Evolutionary conservation across 2,329 filamentous ascomycete genomes (phyloP).

Genomic region (Akanthomyces lecanii): DNA sequence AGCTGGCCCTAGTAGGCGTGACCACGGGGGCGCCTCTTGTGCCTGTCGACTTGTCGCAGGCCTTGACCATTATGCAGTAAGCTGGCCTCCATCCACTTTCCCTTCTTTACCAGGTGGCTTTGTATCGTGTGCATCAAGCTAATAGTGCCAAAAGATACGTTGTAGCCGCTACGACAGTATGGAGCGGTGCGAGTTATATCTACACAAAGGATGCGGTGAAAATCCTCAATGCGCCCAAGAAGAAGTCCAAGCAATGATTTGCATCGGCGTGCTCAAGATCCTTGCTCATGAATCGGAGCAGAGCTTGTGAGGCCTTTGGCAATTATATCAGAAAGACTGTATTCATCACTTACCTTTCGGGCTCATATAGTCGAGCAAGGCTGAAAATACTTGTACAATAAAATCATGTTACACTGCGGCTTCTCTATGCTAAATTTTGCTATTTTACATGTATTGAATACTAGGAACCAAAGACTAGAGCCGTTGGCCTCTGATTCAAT

Average conservation of each 20-base stretch:
- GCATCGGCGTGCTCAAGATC: background rate
- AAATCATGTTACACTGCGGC: background rate
- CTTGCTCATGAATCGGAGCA: background rate
- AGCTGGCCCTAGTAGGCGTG: conserved; percentile 79
- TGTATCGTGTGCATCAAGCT: background rate
- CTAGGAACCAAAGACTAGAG: background rate
- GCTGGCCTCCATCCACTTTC: conserved; percentile 27
- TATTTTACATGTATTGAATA: background rate
- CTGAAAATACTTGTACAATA: background rate
- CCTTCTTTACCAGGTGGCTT: background rate
- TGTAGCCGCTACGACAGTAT: conserved; percentile 84
- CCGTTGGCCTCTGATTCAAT: too few relatives aligned
- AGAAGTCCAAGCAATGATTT: conserved; percentile 8
- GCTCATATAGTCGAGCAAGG: background rate
- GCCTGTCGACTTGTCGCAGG: conserved; percentile 48
- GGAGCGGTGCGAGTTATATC: conserved; percentile 90
- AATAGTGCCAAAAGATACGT: conserved; percentile 55
- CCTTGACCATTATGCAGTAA: conserved; percentile 62
- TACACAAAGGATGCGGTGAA: conserved; percentile 89
- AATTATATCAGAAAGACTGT: background rate
- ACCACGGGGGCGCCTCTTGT: conserved; percentile 78
- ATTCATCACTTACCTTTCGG: background rate
- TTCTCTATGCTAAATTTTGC: background rate
- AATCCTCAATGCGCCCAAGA: conserved; percentile 54
- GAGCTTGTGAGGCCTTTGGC: background rate